Base-by-base conservation (phyloP, 2,329 filamentous ascomycete species). In the Sarocladiaceae sp. region DNA sequence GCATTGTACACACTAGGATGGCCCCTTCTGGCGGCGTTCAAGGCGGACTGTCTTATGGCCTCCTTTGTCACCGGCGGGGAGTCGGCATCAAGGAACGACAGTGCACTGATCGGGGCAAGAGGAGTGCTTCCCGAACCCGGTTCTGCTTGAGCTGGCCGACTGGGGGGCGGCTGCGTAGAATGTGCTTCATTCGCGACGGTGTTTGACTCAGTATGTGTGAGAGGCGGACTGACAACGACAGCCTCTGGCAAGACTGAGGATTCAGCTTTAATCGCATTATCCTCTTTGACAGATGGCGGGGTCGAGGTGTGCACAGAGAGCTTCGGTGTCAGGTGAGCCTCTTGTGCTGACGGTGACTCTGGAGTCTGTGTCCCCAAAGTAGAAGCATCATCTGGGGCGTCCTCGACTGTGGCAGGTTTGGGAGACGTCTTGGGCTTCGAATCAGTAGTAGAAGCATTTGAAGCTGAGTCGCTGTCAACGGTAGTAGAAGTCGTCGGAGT, bases 41-140 rank as follows among this genome's bases (percentile, higher is more conserved):
- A 41, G 15, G 37, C 20, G 4, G 37, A 41, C 37, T 41, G 37
- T 29, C 37, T 41, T 41, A 41, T 41, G 15, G 37, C 37, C 37
- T 41, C 37, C 37, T 41, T 41, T 10, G 37, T 41, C 3, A 41
- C 37, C 37, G 37, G 37, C 37, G 37, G 37, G 15, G 37, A 41
- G 24, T 41, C 37, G 19, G 37, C 37, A 29, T 41, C 37, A 3
- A 41, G 37, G 15, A 29, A 41, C 19, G 37, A 41, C 19, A 41
- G 24, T 16, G 37, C 37, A 11, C n/a, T n/a, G n/a, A 19, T 29
- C 10, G 21, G 23, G 9, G 23, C 13, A 18, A 15, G 23, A 6
- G n/a, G n/a, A n/a, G n/a, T n/a, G n/a, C n/a, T n/a, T n/a, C n/a
- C n/a, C n/a, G n/a, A n/a, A n/a, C n/a, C n/a, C n/a, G n/a, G n/a